Conservation (phyloP, 176 grass and related monocot genomes). For the Bonia amplexicaulis region DNA sequence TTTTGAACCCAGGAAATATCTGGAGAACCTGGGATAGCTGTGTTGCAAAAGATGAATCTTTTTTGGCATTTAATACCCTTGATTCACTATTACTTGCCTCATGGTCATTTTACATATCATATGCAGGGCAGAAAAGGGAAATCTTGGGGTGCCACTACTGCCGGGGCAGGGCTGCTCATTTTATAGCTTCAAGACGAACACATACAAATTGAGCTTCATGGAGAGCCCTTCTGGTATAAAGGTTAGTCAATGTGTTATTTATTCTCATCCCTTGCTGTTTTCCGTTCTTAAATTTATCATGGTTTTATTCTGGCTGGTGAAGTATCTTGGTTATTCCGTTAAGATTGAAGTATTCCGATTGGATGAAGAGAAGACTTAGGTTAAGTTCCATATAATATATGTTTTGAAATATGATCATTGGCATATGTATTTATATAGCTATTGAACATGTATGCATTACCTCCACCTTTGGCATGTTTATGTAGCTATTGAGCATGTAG, state of each 20-base stretch:
- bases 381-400: background rate
- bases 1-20: background rate
- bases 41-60: background rate
- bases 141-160: constrained; percentile 79
- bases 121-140: constrained; percentile 64
- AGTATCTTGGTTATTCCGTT: constrained; percentile 1
- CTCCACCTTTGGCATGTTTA: background rate
- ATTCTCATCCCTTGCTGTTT: background rate
- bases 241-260: constrained; percentile 38
- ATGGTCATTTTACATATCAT: background rate
- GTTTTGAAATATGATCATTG: background rate
- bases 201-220: constrained; percentile 84
- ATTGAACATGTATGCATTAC: background rate
- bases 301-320: background rate
- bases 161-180: constrained; percentile 92
- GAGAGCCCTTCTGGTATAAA: constrained; percentile 90
- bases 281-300: background rate
- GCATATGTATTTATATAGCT: background rate
- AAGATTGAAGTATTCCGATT: background rate
- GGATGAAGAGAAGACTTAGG: background rate
- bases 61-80: background rate
- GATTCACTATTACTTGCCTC: background rate
- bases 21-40: background rate
- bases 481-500: background rate
- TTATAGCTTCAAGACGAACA: constrained; percentile 91